Percentiles rank a stretch among this genome's conserved stretches.
Evolutionary conservation across 108 stramenopile genomes (phyloP).

Genomic region (Cyclotella baltica): DNA sequence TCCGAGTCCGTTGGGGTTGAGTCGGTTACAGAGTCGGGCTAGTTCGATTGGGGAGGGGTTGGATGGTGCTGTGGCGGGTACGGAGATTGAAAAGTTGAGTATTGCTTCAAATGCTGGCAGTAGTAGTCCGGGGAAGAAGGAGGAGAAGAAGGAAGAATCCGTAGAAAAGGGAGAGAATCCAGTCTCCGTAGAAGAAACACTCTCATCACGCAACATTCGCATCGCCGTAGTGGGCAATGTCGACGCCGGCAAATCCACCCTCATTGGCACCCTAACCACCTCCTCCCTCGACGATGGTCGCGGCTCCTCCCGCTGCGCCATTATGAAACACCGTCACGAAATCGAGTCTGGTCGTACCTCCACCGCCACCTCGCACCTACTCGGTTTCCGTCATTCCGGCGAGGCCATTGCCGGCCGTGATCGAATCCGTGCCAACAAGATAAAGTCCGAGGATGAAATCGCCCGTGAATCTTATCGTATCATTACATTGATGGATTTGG

Average conservation of each 20-base stretch:
- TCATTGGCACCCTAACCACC: constrained; percentile 95
- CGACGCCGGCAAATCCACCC: constrained; percentile 95
- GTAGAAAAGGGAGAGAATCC: constrained; percentile 1
- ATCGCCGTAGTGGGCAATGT: constrained; percentile 99
- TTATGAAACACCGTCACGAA: constrained; percentile 98
- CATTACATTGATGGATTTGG: constrained; percentile 96
- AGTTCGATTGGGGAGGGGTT: constrained; percentile 36
- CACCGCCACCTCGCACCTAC: constrained; percentile 91
- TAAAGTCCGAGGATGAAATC: constrained; percentile 83
- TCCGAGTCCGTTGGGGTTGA: constrained; percentile 66
- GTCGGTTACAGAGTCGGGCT: constrained; percentile 35
- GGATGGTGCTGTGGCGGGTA: constrained; percentile 30
- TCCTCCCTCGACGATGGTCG: constrained; percentile 95
- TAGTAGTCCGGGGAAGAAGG: constrained; percentile 1
- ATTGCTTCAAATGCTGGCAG: too few relatives aligned
- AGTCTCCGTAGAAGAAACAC: constrained; percentile 69
- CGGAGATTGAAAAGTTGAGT: constrained; percentile 21
- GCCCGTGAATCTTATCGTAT: constrained; percentile 84
- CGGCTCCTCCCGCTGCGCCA: constrained; percentile 90
- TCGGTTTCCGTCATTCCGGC: constrained; percentile 92
- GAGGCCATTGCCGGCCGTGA: constrained; percentile 75
- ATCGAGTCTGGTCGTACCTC: constrained; percentile 97
- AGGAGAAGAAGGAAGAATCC: not conserved
- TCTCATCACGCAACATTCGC: constrained; percentile 87
- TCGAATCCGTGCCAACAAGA: constrained; percentile 71